Conservation (phyloP, 768 basidiomycete species). For the Scleroderma bovista region DNA sequence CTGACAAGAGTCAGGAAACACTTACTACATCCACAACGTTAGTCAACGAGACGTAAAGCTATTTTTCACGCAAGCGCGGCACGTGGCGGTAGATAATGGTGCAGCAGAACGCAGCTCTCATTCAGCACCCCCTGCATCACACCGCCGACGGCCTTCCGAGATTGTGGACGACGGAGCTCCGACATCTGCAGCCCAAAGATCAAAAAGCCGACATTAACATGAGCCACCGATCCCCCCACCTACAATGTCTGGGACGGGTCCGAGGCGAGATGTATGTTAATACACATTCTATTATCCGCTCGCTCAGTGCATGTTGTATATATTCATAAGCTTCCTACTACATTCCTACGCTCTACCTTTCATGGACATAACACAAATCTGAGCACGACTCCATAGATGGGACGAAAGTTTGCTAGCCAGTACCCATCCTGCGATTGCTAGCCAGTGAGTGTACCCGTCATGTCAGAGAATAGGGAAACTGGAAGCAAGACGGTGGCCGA, state of each 20-base stretch:
- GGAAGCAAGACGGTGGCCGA: conserved; percentile 2
- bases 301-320: not conserved
- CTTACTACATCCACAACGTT: conserved; percentile 88
- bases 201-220: conserved; percentile 11
- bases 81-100: conserved; percentile 33
- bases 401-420: conserved; percentile 1
- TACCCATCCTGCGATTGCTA: not conserved
- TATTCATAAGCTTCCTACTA: not conserved
- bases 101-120: conserved; percentile 20
- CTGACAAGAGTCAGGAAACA: conserved; percentile 56
- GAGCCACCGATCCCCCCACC: too few relatives aligned
- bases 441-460: too few relatives aligned
- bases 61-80: conserved; percentile 88
- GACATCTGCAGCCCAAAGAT: conserved; percentile 9
- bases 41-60: conserved; percentile 71
- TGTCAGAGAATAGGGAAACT: too few relatives aligned
- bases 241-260: too few relatives aligned
- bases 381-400: not conserved
- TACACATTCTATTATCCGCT: too few relatives aligned
- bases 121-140: conserved; percentile 26
- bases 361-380: not conserved
- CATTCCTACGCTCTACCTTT: not conserved
- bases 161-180: conserved; percentile 1
- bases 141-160: conserved; percentile 24
- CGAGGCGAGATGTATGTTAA: not conserved